phyloP scores from a whole-genome alignment of 129 eudicot species.

The Pittosporum tobira region DNA sequence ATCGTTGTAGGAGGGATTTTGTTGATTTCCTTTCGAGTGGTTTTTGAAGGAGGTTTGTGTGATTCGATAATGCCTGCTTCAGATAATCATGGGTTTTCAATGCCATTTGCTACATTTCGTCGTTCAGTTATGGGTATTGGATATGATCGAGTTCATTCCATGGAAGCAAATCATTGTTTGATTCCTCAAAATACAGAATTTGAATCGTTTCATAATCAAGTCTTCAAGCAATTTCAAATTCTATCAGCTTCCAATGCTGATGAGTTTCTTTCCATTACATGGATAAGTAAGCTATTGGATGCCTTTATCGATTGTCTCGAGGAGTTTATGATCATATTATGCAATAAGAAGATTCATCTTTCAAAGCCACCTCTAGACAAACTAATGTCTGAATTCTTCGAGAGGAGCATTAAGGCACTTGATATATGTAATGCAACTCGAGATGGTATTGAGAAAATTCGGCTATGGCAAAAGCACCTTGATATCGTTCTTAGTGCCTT shows the following conservation, averaged over 20 bases:
- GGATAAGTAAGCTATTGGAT: slow-evolving; percentile 58
- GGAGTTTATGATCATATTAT: slow-evolving; percentile 39
- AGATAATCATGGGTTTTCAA: slow-evolving; percentile 27
- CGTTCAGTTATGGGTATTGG: slow-evolving; percentile 49
- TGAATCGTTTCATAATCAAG: slow-evolving; percentile 46
- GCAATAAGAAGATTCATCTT: slow-evolving; percentile 29
- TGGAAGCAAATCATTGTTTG: slow-evolving; percentile 30
- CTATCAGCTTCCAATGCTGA: slow-evolving; percentile 43
- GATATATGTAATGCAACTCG: slow-evolving; percentile 81
- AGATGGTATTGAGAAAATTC: slow-evolving; percentile 63
- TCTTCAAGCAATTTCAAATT: slow-evolving; percentile 31
- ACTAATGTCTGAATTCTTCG: slow-evolving; percentile 43
- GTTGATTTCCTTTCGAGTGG: background rate
- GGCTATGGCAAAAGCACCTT: slow-evolving; percentile 62
- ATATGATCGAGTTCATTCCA: slow-evolving; percentile 42
- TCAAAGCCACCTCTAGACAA: slow-evolving; percentile 51
- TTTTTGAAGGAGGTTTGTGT: background rate
- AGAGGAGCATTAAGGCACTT: slow-evolving; percentile 63
- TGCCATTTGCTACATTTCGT: slow-evolving; percentile 53
- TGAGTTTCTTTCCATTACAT: slow-evolving; percentile 49
- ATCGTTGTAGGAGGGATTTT: slow-evolving; percentile 1
- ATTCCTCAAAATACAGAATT: slow-evolving; percentile 25
- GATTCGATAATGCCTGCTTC: slow-evolving; percentile 41
- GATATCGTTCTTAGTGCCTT: slow-evolving; percentile 57
- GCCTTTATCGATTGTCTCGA: slow-evolving; percentile 55